phyloP scores from a whole-genome alignment of 2,329 filamentous ascomycete genomes.

The Fusarium marasasianum region DNA sequence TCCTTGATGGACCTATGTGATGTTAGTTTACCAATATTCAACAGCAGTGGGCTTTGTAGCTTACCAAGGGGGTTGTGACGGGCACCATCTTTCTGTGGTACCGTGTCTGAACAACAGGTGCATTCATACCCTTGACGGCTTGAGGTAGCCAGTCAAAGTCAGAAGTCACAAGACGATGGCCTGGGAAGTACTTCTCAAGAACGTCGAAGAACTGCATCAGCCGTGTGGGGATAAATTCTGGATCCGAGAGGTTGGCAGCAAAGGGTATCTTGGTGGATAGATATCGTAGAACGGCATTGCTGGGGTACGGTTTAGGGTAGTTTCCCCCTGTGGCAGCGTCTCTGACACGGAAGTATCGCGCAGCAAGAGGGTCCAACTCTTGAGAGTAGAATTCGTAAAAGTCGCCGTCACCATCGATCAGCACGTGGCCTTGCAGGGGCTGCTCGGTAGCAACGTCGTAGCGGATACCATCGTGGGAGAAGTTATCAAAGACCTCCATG shows the following conservation, averaged over 20 bases:
- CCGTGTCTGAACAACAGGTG: slow-evolving; percentile 94
- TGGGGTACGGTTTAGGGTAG: slow-evolving; percentile 70
- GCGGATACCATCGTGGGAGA: slow-evolving; percentile 91
- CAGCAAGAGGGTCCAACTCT: slow-evolving; percentile 81
- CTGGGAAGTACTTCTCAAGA: slow-evolving; percentile 86
- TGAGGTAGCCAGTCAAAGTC: slow-evolving; percentile 92
- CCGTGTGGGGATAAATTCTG: slow-evolving; percentile 94
- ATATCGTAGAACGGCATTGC: slow-evolving; percentile 64
- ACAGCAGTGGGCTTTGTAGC: slow-evolving; percentile 45
- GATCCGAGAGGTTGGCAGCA: slow-evolving; percentile 77
- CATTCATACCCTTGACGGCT: slow-evolving; percentile 84
- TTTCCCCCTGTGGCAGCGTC: slow-evolving; percentile 75
- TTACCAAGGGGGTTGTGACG: slow-evolving; percentile 87
- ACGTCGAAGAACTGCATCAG: slow-evolving; percentile 98
- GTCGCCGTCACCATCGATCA: slow-evolving; percentile 86
- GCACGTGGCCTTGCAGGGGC: slow-evolving; percentile 86
- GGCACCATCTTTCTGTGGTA: slow-evolving; percentile 88
- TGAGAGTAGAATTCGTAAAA: slow-evolving; percentile 94
- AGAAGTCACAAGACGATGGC: slow-evolving; percentile 85
- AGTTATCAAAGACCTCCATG: slow-evolving; percentile 98
- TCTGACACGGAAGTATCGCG: slow-evolving; percentile 85
- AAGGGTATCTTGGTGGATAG: slow-evolving; percentile 74
- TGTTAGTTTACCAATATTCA: slow-evolving; percentile 6
- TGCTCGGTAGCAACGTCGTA: slow-evolving; percentile 85
- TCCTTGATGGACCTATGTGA: slow-evolving; percentile 85